Evolutionary conservation across 805 yeast genomes (phyloP), one percentile per base, ranked within the genome.

Genomic region (Pichia deserticola): DNA sequence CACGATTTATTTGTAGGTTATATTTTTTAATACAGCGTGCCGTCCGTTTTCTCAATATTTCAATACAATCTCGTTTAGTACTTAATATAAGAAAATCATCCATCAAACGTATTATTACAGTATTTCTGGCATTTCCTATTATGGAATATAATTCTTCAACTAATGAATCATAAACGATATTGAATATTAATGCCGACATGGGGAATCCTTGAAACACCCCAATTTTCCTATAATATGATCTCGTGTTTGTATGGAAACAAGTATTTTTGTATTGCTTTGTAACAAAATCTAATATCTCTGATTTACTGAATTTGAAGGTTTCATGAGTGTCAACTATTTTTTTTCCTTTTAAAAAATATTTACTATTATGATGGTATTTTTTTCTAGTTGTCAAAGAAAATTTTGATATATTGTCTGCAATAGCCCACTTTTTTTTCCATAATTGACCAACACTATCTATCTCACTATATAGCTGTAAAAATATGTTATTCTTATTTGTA

Each of bases 191-290:
- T 1, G 86, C 76, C 50, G 96, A 92, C 5, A 89, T 63, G 1
- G 83, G 81, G 7, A 88, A 78, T 0, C 98, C 98, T 67, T 90
- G 98, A 48, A 84, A 89, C 0, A 92, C 72, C 0, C 98, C 98
- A 9, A 68, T 63, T 40, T 68, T 77, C 51, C 95, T 68, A n/a
- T 62, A 59, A 58, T 71, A 77, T 4, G 69, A 64, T 7, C 57
- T 53, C 0, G 63, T 58, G 12, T 36, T 45, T 1, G 76, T 62
- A 30, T 64, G 63, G 0, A 83, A 65, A 0, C 73, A 67, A 0
- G 86, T 74, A 11, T 73, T 66, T n/a, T 66, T 65, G 12, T 89
- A 62, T 50, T 86, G 89, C n/a, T 66, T 62, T 20, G 67, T 62
- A 0, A 83, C 68, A 10, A 79, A 61, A 0, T 66, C 63, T 2